These are phyloP conservation scores for Staphylotrichum longicolle DNA, from an alignment of 495 filamentous ascomycete species.

Conservation along the genomic window DNA sequence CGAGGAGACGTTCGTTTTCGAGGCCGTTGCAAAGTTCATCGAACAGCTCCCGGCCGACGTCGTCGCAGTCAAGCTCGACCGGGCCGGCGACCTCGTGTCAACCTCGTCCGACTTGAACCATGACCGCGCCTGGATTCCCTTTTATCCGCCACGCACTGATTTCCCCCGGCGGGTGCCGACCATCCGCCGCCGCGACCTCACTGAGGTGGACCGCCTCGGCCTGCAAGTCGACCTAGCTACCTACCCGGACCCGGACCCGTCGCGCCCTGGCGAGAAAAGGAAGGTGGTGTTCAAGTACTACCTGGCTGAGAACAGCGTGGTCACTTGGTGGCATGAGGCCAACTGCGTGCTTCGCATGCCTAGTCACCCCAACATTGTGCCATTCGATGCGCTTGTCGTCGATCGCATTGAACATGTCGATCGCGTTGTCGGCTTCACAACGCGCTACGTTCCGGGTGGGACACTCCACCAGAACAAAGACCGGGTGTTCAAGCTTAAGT, in stretches of 20 bases:
- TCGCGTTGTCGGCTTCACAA: conserved; percentile 42
- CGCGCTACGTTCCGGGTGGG: conserved; percentile 35
- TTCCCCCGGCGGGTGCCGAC: conserved; percentile 8
- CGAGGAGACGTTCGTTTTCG: conserved; percentile 13
- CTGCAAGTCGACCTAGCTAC: conserved; percentile 12
- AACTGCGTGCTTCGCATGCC: conserved; percentile 38
- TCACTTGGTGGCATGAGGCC: conserved; percentile 37
- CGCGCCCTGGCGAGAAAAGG: conserved; percentile 5
- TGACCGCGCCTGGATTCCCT: conserved; percentile 8
- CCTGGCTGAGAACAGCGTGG: conserved; percentile 8
- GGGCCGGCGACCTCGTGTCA: conserved; percentile 4
- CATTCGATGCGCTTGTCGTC: conserved; percentile 37
- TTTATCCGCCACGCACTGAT: conserved; percentile 13
- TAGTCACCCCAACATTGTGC: conserved; percentile 35
- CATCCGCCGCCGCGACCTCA: conserved; percentile 17
- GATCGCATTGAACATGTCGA: conserved; percentile 29
- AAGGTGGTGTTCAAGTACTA: conserved; percentile 24
- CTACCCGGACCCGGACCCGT: background rate
- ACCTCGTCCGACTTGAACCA: conserved; percentile 4
- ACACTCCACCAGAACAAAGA: conserved; percentile 31
- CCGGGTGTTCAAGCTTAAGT: conserved; percentile 37
- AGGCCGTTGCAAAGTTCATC: conserved; percentile 15
- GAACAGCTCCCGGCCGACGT: conserved; percentile 11
- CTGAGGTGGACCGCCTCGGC: conserved; percentile 12
- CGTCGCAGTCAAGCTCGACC: conserved; percentile 1